These are phyloP conservation scores for Gynandropsis gynandra DNA, from an alignment of 345 rosid genomes.

Conservation along the genomic window DNA sequence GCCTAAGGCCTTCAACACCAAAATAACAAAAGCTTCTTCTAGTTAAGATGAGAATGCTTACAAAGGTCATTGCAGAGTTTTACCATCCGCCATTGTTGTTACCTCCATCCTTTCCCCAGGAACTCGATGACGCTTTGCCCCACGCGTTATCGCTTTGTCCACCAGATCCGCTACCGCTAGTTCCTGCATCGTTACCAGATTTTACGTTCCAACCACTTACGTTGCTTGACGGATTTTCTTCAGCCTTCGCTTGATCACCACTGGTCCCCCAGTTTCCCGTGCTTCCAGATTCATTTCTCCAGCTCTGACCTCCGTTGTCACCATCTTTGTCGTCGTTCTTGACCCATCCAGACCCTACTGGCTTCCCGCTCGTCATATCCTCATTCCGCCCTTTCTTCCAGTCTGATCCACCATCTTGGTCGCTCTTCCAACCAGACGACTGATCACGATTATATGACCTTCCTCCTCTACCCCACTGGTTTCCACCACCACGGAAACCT, in stretches of 20 bases:
- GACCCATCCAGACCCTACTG: constrained; percentile 25
- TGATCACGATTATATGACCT: constrained; percentile 23
- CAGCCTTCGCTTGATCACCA: too few species aligned
- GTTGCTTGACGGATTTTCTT: too few species aligned
- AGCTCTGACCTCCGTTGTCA: constrained; percentile 7
- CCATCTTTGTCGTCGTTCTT: constrained; percentile 19
- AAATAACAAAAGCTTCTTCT: too few species aligned
- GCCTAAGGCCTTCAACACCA: too few species aligned
- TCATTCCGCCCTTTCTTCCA: constrained; percentile 28
- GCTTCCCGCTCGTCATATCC: constrained; percentile 16
- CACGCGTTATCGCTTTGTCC: background rate
- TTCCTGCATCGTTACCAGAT: too few species aligned
- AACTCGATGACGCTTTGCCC: constrained; percentile 18
- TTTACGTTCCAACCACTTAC: too few species aligned
- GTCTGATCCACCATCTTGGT: constrained; percentile 19
- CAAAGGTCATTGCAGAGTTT: too few species aligned
- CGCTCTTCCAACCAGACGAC: constrained; percentile 29
- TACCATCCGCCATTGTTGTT: constrained; percentile 22
- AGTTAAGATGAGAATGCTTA: too few species aligned
- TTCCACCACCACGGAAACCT: constrained; percentile 31
- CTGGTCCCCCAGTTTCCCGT: too few species aligned
- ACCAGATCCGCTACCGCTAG: too few species aligned
- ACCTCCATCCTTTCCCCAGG: constrained; percentile 21
- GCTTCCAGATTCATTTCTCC: constrained; percentile 4
- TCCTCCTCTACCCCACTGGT: constrained; percentile 27